These are phyloP conservation scores for Phytopythium kandeliae DNA, from an alignment of 352 stramenopile genomes.

Conservation along the genomic window DNA sequence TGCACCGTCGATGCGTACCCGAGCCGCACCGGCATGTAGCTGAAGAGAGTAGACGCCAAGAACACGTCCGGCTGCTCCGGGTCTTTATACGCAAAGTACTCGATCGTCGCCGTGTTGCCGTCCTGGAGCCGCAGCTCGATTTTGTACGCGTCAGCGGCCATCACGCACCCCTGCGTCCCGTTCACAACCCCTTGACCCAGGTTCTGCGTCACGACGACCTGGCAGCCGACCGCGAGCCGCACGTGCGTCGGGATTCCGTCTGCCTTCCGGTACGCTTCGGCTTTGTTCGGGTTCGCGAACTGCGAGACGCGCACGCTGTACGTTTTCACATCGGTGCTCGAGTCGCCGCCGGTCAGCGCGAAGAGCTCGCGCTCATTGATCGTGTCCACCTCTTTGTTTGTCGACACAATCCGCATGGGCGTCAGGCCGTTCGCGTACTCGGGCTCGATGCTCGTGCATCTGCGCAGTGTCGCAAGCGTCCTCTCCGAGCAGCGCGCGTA, in stretches of 20 bases:
- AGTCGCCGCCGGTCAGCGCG: neutral
- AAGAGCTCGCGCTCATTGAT: conserved; percentile 8
- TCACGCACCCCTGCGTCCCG: conserved; percentile 7
- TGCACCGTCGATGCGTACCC: conserved; percentile 10
- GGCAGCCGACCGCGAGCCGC: conserved; percentile 5
- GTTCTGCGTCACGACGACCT: conserved; percentile 10
- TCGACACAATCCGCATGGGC: conserved; percentile 10
- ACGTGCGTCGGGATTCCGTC: conserved; percentile 7
- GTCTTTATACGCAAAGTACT: conserved; percentile 11
- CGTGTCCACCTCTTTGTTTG: conserved; percentile 9
- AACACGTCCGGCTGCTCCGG: conserved; percentile 8
- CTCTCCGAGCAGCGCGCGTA: conserved; percentile 6
- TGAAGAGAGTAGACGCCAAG: conserved; percentile 6
- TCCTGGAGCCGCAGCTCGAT: conserved; percentile 7
- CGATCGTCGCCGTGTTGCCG: conserved; percentile 7
- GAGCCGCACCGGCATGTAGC: conserved; percentile 9
- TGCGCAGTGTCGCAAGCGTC: conserved; percentile 1
- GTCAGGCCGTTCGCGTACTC: conserved; percentile 9
- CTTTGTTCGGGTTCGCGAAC: conserved; percentile 8
- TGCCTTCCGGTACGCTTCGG: conserved; percentile 5
- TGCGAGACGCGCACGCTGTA: conserved; percentile 6
- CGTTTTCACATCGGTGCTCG: neutral
- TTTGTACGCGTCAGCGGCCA: neutral
- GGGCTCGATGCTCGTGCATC: conserved; percentile 4
- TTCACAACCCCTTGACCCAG: conserved; percentile 4